Conservation (phyloP, 177 flowering plant genomes). For the Vitis hybrid region DNA sequence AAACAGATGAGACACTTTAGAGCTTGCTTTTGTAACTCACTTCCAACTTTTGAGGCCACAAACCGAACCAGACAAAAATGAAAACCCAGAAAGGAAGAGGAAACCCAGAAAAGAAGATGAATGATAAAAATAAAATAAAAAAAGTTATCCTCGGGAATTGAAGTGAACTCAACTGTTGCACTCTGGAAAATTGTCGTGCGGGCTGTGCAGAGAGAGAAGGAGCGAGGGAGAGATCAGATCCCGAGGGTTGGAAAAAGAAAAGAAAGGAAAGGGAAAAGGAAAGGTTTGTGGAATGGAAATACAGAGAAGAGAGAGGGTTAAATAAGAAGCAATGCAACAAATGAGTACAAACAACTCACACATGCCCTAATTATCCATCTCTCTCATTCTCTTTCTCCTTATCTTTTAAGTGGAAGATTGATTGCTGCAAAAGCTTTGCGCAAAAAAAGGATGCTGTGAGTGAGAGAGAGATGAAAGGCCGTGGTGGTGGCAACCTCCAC, state of each 20-base stretch:
- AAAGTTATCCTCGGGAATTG: slow-evolving; percentile 51
- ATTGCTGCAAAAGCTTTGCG: slow-evolving; percentile 65
- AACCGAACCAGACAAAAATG: slow-evolving; percentile 22
- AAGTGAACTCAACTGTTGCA: slow-evolving; percentile 12
- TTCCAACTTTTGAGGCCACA: slow-evolving; percentile 5
- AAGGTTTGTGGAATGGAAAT: slow-evolving; percentile 21
- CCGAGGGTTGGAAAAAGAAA: slow-evolving; percentile 31
- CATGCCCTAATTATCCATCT: slow-evolving; percentile 35
- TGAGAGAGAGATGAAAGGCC: slow-evolving; percentile 11
- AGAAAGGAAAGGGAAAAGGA: background rate
- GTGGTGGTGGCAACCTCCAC: slow-evolving; percentile 27
- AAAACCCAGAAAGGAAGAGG: slow-evolving; percentile 8
- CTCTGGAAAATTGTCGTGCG: slow-evolving; percentile 6
- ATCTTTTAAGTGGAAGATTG: slow-evolving; percentile 33
- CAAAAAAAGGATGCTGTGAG: slow-evolving; percentile 21
- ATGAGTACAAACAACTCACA: slow-evolving; percentile 8
- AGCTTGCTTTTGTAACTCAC: background rate
- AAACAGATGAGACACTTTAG: background rate
- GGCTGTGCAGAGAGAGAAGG: slow-evolving; percentile 7
- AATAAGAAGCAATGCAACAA: slow-evolving; percentile 26
- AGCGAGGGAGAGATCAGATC: slow-evolving; percentile 40
- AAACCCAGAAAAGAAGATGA: background rate
- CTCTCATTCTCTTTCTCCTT: slow-evolving; percentile 20
- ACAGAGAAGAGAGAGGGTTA: slow-evolving; percentile 29
- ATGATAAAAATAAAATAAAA: background rate